These are phyloP conservation scores for Thraustochytrium striatum DNA, from an alignment of 352 stramenopile species.

Conservation along the genomic window DNA sequence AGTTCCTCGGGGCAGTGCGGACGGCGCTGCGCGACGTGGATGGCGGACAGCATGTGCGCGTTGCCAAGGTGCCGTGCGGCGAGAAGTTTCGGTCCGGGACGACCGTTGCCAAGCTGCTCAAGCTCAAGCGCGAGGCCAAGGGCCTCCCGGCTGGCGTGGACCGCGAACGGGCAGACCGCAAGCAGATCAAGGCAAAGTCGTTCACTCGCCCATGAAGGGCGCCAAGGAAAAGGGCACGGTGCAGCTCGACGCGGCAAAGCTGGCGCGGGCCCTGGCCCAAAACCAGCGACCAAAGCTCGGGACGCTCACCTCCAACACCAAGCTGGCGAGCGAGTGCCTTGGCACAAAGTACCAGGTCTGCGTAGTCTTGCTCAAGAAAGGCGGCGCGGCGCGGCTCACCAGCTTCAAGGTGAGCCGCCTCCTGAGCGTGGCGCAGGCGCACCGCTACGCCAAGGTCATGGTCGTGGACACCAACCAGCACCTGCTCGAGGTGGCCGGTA, in stretches of 20 bases:
- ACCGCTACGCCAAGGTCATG: background rate
- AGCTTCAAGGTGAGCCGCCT: background rate
- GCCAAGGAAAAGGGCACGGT: background rate
- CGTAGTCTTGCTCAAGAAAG: conserved; percentile 25
- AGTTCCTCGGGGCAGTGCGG: too few relatives aligned
- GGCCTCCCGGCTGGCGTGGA: conserved; percentile 23
- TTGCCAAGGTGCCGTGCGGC: background rate
- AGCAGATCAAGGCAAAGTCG: conserved; percentile 20
- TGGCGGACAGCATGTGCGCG: background rate
- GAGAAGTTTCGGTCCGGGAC: conserved; percentile 25
- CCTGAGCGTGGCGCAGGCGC: background rate
- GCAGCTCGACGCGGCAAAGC: conserved; percentile 33
- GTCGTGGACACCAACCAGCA: conserved; percentile 19
- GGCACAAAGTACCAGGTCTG: conserved; percentile 24
- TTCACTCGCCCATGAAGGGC: background rate
- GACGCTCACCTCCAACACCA: conserved; percentile 8
- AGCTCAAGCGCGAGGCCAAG: background rate
- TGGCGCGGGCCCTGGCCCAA: background rate
- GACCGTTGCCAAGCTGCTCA: background rate
- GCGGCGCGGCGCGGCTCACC: conserved; percentile 9
- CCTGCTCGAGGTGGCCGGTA: background rate
- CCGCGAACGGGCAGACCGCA: background rate
- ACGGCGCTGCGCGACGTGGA: too few relatives aligned
- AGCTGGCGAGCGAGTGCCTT: conserved; percentile 17
- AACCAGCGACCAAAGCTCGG: background rate